These are phyloP conservation scores for Trichoderma cornu-damae DNA, from an alignment of 2,329 filamentous ascomycete genomes.

Conservation along the genomic window DNA sequence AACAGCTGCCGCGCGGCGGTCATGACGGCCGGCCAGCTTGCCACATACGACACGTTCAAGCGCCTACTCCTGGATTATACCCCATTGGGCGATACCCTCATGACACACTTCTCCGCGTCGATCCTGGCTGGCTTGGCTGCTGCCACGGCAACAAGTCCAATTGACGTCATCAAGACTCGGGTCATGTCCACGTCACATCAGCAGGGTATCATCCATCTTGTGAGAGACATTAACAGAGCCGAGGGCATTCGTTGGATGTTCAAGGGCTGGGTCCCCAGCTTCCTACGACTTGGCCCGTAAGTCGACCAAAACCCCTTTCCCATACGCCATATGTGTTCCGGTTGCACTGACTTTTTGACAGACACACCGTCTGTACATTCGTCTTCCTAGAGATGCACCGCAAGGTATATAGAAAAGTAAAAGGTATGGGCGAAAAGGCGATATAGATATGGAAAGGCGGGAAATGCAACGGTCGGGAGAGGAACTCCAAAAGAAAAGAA, in stretches of 20 bases:
- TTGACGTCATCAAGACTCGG: slow-evolving; percentile 85
- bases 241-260: slow-evolving; percentile 82
- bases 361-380: slow-evolving; percentile 82
- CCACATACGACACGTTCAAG: slow-evolving; percentile 82
- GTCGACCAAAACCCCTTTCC: slow-evolving; percentile 27
- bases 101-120: slow-evolving; percentile 72
- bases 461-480: background rate
- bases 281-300: slow-evolving; percentile 59
- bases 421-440: slow-evolving; percentile 33
- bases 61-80: slow-evolving; percentile 60
- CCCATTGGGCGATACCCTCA: slow-evolving; percentile 62
- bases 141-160: slow-evolving; percentile 76
- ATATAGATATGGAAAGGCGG: background rate
- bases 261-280: slow-evolving; percentile 81
- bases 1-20: slow-evolving; percentile 77
- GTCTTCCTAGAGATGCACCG: slow-evolving; percentile 84
- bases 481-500: background rate
- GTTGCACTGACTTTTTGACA: slow-evolving; percentile 25
- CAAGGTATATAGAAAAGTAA: slow-evolving; percentile 61
- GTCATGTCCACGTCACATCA: slow-evolving; percentile 65
- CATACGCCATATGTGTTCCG: no score
- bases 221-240: slow-evolving; percentile 61
- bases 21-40: slow-evolving; percentile 82
- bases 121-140: slow-evolving; percentile 77
- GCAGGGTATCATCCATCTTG: slow-evolving; percentile 51